Evolutionary conservation across 306 rosid genomes (phyloP).

Genomic region (Gillenia trifoliata): DNA sequence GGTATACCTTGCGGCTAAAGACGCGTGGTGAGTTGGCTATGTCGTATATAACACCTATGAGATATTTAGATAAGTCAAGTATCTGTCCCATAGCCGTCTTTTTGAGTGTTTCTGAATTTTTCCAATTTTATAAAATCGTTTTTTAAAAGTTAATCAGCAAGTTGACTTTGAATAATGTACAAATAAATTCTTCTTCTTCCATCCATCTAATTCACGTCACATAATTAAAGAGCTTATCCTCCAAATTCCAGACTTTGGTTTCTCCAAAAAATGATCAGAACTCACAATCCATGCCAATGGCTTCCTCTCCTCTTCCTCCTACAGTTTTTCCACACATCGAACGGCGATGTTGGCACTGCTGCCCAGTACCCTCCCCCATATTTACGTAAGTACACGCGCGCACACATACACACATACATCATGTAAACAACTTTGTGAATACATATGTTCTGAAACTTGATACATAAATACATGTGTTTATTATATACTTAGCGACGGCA

Average conservation of each 20-base stretch:
- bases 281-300: neutral
- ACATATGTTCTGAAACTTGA: neutral
- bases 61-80: no score
- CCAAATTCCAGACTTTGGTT: neutral
- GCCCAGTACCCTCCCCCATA: slow-evolving; percentile 66
- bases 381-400: slow-evolving; percentile 39
- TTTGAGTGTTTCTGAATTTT: no score
- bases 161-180: neutral
- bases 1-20: neutral
- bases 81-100: no score
- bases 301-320: neutral
- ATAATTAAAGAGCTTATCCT: neutral
- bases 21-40: neutral
- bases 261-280: neutral
- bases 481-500: slow-evolving; percentile 36
- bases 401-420: neutral
- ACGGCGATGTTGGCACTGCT: slow-evolving; percentile 66
- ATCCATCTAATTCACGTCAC: neutral
- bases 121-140: neutral
- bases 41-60: neutral
- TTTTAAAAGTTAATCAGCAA: neutral
- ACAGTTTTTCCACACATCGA: slow-evolving; percentile 18
- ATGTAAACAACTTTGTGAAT: neutral
- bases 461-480: neutral
- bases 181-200: neutral